Base-by-base conservation (phyloP, 1,284 basidiomycete genomes). In the Cryptococcus wingfieldii region DNA sequence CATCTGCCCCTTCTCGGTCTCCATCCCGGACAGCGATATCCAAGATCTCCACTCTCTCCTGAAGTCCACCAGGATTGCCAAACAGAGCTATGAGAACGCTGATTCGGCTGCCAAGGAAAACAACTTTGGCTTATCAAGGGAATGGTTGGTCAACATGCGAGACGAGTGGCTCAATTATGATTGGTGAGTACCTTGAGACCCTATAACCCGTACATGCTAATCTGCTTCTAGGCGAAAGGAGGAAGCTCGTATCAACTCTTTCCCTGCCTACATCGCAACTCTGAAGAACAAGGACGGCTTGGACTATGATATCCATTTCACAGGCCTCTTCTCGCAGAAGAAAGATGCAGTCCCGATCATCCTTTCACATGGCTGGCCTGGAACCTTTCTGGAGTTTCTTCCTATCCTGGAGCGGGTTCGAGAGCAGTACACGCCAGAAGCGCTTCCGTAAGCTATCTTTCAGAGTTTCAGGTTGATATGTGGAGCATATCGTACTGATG, bases 321-420 rank as follows among this genome's bases (percentile, higher is more conserved):
- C 67, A n/a, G 69, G 61, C 1, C 47, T 70, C 13, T 68, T 64
- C 55, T 64, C 63, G 14, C 38, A 58, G 12, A 54, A 59, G 28
- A 59, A 61, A n/a, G 61, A 72, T 38, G 72, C 72, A 4, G 60
- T 68, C n/a, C 70, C 74, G 12, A 55, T 75, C 28, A 52, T 74
- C 7, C 54, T 75, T 45, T 52, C 62, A 27, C 72, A 75, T 45
- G 74, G 74, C 13, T 75, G 74, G 74, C 74, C 73, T 2, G 72
- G 74, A 14, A 55, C 52, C 9, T 64, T 65, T 23, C 60, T 68
- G 52, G 69, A 72, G 52, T 68, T 73, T 52, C 50, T 68, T 13
- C 65, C 67, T 1, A 60, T 71, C 50, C 58, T 70, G 39, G 55
- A 63, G 37, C 54, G 55, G 31, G 50, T 69, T 16, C 38, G 56